Base-by-base conservation (phyloP, 1,284 basidiomycete species). In the Puccinia coronata region DNA sequence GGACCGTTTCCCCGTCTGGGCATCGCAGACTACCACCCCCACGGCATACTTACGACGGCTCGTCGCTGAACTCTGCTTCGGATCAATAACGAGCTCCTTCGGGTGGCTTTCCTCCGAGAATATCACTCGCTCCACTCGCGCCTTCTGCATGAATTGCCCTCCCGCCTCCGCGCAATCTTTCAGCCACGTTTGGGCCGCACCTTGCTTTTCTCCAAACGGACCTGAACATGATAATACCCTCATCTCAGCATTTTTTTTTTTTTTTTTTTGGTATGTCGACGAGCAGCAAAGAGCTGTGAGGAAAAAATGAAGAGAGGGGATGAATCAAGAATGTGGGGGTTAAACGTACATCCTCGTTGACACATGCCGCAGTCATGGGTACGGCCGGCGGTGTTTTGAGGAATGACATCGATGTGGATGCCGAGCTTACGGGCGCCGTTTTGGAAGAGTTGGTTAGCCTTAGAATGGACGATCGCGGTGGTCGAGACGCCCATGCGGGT, bases 311-410 rank as follows among this genome's bases (percentile, higher is more conserved):
- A n/a, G n/a, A n/a, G n/a, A n/a, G n/a, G n/a, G n/a, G n/a, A n/a
- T n/a, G n/a, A n/a, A n/a, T n/a, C n/a, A n/a, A n/a, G n/a, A n/a
- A n/a, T n/a, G n/a, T n/a, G n/a, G n/a, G n/a, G n/a, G n/a, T n/a
- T n/a, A n/a, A n/a, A 77, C 75, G 41, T 71, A 83, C 87, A 88
- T 41, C 87, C 87, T 70, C 86, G 84, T 31, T 85, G 84, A 81
- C 87, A 88, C 82, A 86, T 85, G 55, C 87, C 87, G 80, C 87
- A 88, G 55, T 85, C 83, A 84, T 88, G 87, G 16, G 83, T 84
- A 81, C 84, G 82, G 0, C 87, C 86, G 12, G 84, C 86, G 3
- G 86, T 86, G 84, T 88, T 88, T 84, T 88, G 87, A 55, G 87
- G 86, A 1, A 85, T 83, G 3, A 82, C 82, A 47, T 85, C 84